Percentiles rank a stretch among this genome's conserved stretches.
Evolutionary conservation across 2,329 filamentous ascomycete species (phyloP).

Genomic region (Cytospora schulzeri): DNA sequence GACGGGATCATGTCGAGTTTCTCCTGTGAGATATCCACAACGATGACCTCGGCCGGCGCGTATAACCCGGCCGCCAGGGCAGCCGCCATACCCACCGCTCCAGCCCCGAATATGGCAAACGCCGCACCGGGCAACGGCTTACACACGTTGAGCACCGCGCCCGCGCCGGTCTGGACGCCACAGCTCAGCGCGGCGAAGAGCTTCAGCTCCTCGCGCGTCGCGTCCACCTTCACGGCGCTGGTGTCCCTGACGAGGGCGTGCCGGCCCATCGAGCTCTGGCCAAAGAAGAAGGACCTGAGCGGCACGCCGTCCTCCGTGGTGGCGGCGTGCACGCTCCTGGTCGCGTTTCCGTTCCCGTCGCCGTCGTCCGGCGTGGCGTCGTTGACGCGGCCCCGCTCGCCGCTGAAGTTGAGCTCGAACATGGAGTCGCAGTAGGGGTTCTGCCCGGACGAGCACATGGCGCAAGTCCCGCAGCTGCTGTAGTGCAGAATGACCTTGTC

Average conservation of each 20-base stretch:
- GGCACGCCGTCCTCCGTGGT: not conserved
- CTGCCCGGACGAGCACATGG: not conserved
- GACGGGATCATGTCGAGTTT: constrained; percentile 21
- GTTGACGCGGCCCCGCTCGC: not conserved
- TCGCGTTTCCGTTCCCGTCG: too few species aligned
- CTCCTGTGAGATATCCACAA: constrained; percentile 18
- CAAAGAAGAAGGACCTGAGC: constrained; percentile 20
- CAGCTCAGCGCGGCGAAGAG: constrained; percentile 21
- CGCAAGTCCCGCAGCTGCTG: constrained; percentile 20
- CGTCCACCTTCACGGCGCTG: constrained; percentile 21
- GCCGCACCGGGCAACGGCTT: constrained; percentile 15
- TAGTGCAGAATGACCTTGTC: constrained; percentile 29
- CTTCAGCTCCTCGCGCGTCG: constrained; percentile 16
- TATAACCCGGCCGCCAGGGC: constrained; percentile 16
- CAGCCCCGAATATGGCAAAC: constrained; percentile 22
- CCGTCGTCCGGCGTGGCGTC: too few species aligned
- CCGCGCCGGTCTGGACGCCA: constrained; percentile 23
- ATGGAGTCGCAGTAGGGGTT: constrained; percentile 19
- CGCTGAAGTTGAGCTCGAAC: constrained; percentile 15
- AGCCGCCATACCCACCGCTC: constrained; percentile 22
- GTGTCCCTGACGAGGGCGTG: constrained; percentile 18
- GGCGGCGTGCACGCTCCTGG: not conserved
- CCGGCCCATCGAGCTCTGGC: constrained; percentile 24
- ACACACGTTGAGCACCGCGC: constrained; percentile 16
- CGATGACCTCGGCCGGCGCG: constrained; percentile 10